These are phyloP conservation scores for Cylindrodendrum hubeiense DNA, from an alignment of 2,329 filamentous ascomycete genomes.

Conservation along the genomic window DNA sequence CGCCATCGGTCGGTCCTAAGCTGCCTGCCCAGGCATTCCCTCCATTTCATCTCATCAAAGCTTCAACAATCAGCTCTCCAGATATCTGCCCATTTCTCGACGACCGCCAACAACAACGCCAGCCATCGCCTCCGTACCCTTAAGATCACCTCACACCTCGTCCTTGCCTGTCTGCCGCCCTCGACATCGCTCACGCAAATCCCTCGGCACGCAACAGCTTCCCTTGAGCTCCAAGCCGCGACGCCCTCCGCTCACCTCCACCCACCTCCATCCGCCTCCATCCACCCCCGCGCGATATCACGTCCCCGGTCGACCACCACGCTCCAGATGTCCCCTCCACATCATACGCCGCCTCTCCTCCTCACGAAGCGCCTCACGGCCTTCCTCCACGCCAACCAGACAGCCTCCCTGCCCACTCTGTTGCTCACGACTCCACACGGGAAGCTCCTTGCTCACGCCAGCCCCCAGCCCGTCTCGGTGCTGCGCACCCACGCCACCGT, in stretches of 20 bases:
- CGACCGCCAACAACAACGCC: not conserved
- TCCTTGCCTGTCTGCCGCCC: not conserved
- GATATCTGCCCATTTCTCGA: slow-evolving; percentile 16
- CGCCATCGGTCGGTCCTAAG: slow-evolving; percentile 4
- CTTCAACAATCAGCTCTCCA: slow-evolving; percentile 12
- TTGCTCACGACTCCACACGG: slow-evolving; percentile 71
- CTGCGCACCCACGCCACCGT: slow-evolving; percentile 75
- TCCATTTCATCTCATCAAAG: slow-evolving; percentile 21
- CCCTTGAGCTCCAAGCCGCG: not conserved
- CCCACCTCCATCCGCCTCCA: not conserved
- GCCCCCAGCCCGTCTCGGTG: slow-evolving; percentile 64
- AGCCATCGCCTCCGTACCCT: not conserved
- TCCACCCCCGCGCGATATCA: not conserved
- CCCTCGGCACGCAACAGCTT: slow-evolving; percentile 8
- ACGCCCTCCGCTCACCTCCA: not conserved
- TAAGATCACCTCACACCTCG: not conserved
- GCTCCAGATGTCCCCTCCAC: slow-evolving; percentile 50
- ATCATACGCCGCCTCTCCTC: slow-evolving; percentile 68
- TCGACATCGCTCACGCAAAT: slow-evolving; percentile 3
- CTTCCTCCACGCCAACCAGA: slow-evolving; percentile 71
- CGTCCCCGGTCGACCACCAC: not conserved
- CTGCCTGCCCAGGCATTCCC: slow-evolving; percentile 17
- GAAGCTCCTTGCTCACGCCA: slow-evolving; percentile 73
- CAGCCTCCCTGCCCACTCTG: slow-evolving; percentile 68
- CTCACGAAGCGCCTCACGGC: slow-evolving; percentile 74